Evolutionary conservation across 192 early-diverging fungal species (phyloP), one percentile per base, ranked within the genome.

Genomic region (Kickxella alabastrina): DNA sequence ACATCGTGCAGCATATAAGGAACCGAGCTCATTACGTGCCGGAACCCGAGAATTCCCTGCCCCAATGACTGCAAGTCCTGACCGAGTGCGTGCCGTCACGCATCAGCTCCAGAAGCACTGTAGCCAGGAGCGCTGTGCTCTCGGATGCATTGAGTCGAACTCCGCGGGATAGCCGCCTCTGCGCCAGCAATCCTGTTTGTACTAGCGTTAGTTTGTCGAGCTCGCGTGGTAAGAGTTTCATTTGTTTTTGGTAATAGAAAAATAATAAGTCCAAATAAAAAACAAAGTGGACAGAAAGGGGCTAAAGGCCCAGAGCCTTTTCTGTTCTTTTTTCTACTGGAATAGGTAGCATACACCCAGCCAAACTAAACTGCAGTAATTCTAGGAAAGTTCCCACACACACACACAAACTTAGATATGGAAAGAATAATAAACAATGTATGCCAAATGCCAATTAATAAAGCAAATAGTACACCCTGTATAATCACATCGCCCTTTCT

Each of bases 131-230:
- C 19, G 92, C 95, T 12, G 83, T 86, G 0, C 91, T 79, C 58
- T 98, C 95, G 12, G 89, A 65, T 17, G 85, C 79, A 62, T 98
- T 98, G 12, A 98, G 80, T 22, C 83, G 80, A 10, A 96, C 63
- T 9, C 95, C 95, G 22, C 93, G 84, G 5, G 91, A 88, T 5
- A 96, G 80, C 15, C 95, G 82, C 52, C 86, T 86, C 58, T 98
- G 95, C 12, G 95, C 95, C 27, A 98, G 70, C 43, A 50, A 75
- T 21, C 93, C 95, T 24, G 88, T 89, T 68, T 96, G 91, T 56
- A 84, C 79, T 9, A 98, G 82, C 10, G 85, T 28, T n/a, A 98
- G 83, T 62, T 95, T 96, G 83, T 98, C 95, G 8, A 94, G 55
- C 62, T 98, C 93, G 36, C 91, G 86, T 17, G 95, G 92, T 27